Evolutionary conservation across 331 rosid genomes (phyloP).

Genomic region (Telfairia occidentalis): DNA sequence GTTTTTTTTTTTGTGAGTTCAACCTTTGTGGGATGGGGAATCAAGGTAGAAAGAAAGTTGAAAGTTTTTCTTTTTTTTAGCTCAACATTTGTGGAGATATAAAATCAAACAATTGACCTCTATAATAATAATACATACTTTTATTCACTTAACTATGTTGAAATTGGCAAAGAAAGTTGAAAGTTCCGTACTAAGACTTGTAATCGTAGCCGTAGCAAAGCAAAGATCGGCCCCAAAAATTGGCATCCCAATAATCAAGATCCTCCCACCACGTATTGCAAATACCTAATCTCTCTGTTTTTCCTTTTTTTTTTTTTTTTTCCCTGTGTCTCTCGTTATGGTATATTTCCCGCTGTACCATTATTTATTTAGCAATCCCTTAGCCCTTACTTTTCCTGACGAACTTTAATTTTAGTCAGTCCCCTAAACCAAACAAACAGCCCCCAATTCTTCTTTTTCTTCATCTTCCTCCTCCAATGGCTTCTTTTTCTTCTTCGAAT

Average conservation of each 20-base stretch:
- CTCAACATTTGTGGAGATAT: no score
- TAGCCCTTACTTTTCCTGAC: not conserved
- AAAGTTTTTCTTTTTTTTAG: no score
- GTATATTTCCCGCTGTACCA: not conserved
- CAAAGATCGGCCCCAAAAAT: no score
- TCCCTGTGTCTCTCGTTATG: not conserved
- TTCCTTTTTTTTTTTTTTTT: not conserved
- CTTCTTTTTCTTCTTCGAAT: not conserved
- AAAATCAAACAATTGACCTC: no score
- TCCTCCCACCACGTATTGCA: not conserved
- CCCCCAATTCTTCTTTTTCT: not conserved
- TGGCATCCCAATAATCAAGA: not conserved
- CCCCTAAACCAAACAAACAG: not conserved
- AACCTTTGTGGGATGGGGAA: no score
- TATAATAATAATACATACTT: no score
- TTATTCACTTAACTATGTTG: no score
- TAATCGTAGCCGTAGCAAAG: no score
- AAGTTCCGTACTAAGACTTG: no score
- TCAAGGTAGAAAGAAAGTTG: no score
- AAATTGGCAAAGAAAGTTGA: no score
- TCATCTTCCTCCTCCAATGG: not conserved
- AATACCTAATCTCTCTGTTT: not conserved
- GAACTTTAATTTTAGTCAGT: not conserved
- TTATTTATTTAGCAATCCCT: not conserved
- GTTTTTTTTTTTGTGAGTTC: no score